Percentiles rank a stretch among this genome's conserved stretches.
Evolutionary conservation across 805 yeast species (phyloP).

Genomic region (Ascoidea tarda): DNA sequence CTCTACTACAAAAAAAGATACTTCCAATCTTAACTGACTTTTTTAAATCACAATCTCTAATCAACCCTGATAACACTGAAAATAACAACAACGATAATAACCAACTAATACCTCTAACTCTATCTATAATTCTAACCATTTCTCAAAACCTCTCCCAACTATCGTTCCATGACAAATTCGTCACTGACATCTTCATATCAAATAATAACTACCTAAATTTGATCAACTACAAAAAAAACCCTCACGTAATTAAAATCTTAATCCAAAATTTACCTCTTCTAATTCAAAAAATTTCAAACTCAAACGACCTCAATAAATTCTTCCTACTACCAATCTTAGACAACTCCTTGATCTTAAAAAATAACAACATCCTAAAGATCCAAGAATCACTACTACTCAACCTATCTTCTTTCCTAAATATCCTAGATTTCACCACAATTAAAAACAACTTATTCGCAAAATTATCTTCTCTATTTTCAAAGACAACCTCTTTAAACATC

Average conservation of each 20-base stretch:
- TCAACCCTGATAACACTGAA: constrained; percentile 4
- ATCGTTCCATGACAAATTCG: constrained; percentile 63
- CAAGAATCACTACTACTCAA: constrained; percentile 41
- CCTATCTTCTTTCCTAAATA: constrained; percentile 25
- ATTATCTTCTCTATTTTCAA: constrained; percentile 58
- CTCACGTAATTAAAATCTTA: constrained; percentile 18
- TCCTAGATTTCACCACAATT: constrained; percentile 52
- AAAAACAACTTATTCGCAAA: constrained; percentile 68
- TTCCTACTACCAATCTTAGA: constrained; percentile 20
- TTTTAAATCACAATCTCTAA: constrained; percentile 20
- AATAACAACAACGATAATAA: constrained; percentile 13
- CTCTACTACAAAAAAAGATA: constrained; percentile 50
- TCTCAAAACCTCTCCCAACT: constrained; percentile 59
- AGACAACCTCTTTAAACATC: constrained; percentile 72
- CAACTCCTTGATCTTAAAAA: constrained; percentile 17
- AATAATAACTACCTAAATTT: constrained; percentile 1
- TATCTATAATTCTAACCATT: constrained; percentile 44
- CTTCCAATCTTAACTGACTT: constrained; percentile 52
- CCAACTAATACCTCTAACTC: constrained; percentile 26
- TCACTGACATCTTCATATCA: constrained; percentile 19
- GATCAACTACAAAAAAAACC: constrained; percentile 9
- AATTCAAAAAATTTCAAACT: constrained; percentile 11
- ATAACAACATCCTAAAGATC: constrained; percentile 20
- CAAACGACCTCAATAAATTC: constrained; percentile 15
- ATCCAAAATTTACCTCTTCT: constrained; percentile 16